Evolutionary conservation across 2,329 filamentous ascomycete genomes (phyloP), one percentile per base, ranked within the genome.

Genomic region (Lizonia empirigonia): DNA sequence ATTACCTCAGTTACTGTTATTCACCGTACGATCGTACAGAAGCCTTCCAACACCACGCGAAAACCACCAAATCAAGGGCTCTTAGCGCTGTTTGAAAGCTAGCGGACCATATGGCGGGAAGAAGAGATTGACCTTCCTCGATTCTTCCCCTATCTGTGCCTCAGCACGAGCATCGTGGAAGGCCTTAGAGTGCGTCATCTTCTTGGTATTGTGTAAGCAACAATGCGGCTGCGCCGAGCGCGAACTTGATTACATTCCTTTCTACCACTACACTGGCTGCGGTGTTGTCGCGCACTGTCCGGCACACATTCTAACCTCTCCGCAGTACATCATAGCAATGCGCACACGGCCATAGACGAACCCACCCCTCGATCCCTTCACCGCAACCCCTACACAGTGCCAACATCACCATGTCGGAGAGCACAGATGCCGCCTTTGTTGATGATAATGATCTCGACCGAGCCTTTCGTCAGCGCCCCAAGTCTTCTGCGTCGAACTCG

Each of bases 371-470:
- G 24, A 32, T 4, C 12, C 9, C 26, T n/a, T 16, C 16, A 22
- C 19, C 35, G 24, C 15, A 15, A 18, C 16, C 16, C 24, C 23
- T 36, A 18, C 19, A n/a, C 36, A 23, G 7, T 16, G 26, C n/a
- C 38, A 19, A 22, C 19, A 8, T 16, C 45, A 45, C 35, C 1
- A 69, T 68, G 65, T 50, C 62, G 18, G 53, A 61, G 13, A 63
- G 54, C 15, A 65, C 55, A 34, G 69, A 73, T 26, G 62, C 62
- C 12, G 56, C 58, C 1, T 69, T 69, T 30, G 62, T 63, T 1
- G 62, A 65, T 30, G 71, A 72, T 7, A 55, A 62, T 34, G 67
- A 71, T 7, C 44, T 66, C 23, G 69, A 73, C 35, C 61, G 62
- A 26, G 56, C 60, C 27, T 33, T 67, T 3, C 59, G 48, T 18